A percentile compares a stretch with the other conserved stretches of the same genome.
Conservation (phyloP, 1,284 basidiomycete genomes). For the Rhodotorula sp. region DNA sequence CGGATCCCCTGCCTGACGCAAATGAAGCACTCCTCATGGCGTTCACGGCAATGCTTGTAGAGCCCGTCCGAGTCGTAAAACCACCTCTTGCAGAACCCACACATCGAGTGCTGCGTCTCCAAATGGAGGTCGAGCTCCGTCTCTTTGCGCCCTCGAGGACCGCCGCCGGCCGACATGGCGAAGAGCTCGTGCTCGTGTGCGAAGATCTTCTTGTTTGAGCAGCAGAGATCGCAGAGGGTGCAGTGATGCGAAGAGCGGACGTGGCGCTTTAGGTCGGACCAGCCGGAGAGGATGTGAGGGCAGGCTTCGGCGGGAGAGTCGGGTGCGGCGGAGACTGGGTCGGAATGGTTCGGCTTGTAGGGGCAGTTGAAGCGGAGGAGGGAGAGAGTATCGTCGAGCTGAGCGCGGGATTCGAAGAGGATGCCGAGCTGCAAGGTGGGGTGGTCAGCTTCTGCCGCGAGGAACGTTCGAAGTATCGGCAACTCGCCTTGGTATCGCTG, state of each 20-base stretch:
- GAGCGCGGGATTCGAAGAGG: conserved; percentile 84
- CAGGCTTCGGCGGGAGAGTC: conserved; percentile 51
- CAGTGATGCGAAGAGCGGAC: conserved; percentile 71
- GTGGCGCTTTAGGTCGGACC: conserved; percentile 84
- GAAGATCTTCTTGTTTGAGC: conserved; percentile 89
- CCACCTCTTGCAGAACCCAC: conserved; percentile 84
- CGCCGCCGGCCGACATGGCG: conserved; percentile 52
- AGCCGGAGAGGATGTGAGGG: conserved; percentile 67
- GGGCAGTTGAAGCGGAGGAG: conserved; percentile 67
- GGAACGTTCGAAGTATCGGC: not conserved
- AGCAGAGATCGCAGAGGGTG: conserved; percentile 84
- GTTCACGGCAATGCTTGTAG: conserved; percentile 89
- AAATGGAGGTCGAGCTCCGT: conserved; percentile 65
- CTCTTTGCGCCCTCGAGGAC: conserved; percentile 10
- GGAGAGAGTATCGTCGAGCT: conserved; percentile 90
- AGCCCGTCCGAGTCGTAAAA: conserved; percentile 90
- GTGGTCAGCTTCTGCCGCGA: not conserved
- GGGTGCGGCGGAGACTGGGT: conserved; percentile 5
- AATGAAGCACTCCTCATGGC: conserved; percentile 94
- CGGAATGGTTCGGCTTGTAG: conserved; percentile 28
- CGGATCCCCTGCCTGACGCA: conserved; percentile 73
- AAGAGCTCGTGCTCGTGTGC: conserved; percentile 91
- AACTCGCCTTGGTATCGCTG: conserved; percentile 62
- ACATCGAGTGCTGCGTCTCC: conserved; percentile 66
- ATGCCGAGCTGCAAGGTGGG: conserved; percentile 59